Evolutionary conservation across 2,329 filamentous ascomycete genomes (phyloP).

Genomic region (Stachybotrys chartarum): DNA sequence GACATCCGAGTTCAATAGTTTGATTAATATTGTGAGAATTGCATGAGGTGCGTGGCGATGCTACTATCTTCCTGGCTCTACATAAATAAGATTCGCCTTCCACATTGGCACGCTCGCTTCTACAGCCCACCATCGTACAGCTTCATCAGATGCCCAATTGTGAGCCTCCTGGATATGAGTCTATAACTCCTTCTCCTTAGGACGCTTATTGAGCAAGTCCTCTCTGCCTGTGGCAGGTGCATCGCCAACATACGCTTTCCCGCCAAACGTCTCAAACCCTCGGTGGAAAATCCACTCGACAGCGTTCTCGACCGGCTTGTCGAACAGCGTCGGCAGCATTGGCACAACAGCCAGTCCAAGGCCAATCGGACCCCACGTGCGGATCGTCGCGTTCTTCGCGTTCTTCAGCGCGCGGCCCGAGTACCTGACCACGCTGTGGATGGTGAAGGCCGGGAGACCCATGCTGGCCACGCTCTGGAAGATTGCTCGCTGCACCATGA

Average conservation of each 20-base stretch:
- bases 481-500: slow-evolving; percentile 84
- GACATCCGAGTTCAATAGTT: no score
- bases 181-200: slow-evolving; percentile 40
- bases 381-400: slow-evolving; percentile 63
- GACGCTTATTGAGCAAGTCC: slow-evolving; percentile 29
- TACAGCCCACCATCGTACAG: background rate
- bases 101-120: background rate
- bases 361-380: slow-evolving; percentile 88
- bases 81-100: background rate
- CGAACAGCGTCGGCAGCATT: slow-evolving; percentile 76
- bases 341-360: slow-evolving; percentile 73
- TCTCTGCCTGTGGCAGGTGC: slow-evolving; percentile 46
- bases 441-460: slow-evolving; percentile 89
- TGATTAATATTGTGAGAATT: no score
- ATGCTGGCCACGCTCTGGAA: slow-evolving; percentile 91
- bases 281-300: slow-evolving; percentile 88
- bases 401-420: slow-evolving; percentile 81
- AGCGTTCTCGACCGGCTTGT: slow-evolving; percentile 85
- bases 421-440: slow-evolving; percentile 88
- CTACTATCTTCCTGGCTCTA: background rate
- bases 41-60: no score
- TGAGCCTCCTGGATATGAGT: background rate
- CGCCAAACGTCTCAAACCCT: slow-evolving; percentile 68
- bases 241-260: slow-evolving; percentile 46
- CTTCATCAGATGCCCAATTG: background rate